These are phyloP conservation scores for Trichophyton benhamiae DNA, from an alignment of 2,329 filamentous ascomycete genomes.

Conservation along the genomic window DNA sequence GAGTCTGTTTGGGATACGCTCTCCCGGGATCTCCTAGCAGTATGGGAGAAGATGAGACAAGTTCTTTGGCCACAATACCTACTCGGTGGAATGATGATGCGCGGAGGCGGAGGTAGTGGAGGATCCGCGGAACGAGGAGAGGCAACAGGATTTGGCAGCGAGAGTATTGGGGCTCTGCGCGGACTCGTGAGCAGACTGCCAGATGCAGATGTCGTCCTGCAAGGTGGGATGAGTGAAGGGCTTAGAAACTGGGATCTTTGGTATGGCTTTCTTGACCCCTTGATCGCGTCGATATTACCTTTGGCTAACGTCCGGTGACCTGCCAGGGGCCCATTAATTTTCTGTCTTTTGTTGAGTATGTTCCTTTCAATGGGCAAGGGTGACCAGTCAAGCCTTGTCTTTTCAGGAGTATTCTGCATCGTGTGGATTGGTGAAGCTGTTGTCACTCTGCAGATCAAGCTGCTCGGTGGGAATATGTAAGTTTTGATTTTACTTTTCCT, in stretches of 20 bases:
- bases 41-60: slow-evolving; percentile 97
- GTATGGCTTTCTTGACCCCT: slow-evolving; percentile 26
- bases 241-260: slow-evolving; percentile 96
- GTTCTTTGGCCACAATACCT: slow-evolving; percentile 94
- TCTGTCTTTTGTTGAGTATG: slow-evolving; percentile 78
- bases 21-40: slow-evolving; percentile 75
- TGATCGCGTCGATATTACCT: background rate
- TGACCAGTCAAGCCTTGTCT: slow-evolving; percentile 76
- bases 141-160: slow-evolving; percentile 28
- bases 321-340: slow-evolving; percentile 72
- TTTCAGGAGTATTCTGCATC: slow-evolving; percentile 91
- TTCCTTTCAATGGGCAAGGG: slow-evolving; percentile 72
- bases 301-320: background rate
- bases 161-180: slow-evolving; percentile 39
- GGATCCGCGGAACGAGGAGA: slow-evolving; percentile 47
- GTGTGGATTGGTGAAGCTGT: slow-evolving; percentile 95
- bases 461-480: slow-evolving; percentile 93
- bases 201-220: slow-evolving; percentile 53
- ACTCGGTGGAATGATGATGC: slow-evolving; percentile 53
- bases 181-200: slow-evolving; percentile 52
- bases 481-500: slow-evolving; percentile 27
- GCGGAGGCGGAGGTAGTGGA: slow-evolving; percentile 42
- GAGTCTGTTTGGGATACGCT: slow-evolving; percentile 97
- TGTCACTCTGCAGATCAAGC: slow-evolving; percentile 94
- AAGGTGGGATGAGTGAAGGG: slow-evolving; percentile 71